Evolutionary conservation across 805 yeast genomes (phyloP).

Genomic region (Myxozyma sirexii): DNA sequence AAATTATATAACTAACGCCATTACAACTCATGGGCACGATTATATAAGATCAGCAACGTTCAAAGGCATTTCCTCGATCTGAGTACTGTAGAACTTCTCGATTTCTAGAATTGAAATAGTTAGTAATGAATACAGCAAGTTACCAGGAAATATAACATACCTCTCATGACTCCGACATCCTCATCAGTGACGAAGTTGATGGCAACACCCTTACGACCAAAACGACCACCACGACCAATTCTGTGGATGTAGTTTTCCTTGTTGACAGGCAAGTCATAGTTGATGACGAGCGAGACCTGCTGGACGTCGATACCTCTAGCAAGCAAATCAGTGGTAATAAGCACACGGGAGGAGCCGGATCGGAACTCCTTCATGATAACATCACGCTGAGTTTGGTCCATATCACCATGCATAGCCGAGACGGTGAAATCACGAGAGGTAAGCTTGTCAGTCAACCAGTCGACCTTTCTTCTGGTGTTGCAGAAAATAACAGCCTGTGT

Average conservation of each 20-base stretch:
- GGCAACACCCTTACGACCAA: slow-evolving; percentile 98
- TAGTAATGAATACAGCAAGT: neutral
- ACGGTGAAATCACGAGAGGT: slow-evolving; percentile 84
- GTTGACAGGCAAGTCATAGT: slow-evolving; percentile 91
- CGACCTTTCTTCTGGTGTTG: slow-evolving; percentile 94
- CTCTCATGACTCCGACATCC: slow-evolving; percentile 74
- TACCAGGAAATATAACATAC: slow-evolving; percentile 55
- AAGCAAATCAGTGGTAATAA: slow-evolving; percentile 95
- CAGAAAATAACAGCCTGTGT: slow-evolving; percentile 98
- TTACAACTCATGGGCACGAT: slow-evolving; percentile 15
- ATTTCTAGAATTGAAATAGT: slow-evolving; percentile 47
- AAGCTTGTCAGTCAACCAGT: slow-evolving; percentile 81
- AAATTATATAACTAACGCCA: neutral
- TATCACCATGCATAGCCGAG: slow-evolving; percentile 94
- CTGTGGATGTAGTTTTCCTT: slow-evolving; percentile 96
- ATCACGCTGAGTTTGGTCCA: slow-evolving; percentile 94
- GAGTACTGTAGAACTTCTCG: slow-evolving; percentile 84
- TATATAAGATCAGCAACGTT: slow-evolving; percentile 56
- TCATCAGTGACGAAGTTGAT: slow-evolving; percentile 86
- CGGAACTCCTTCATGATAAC: slow-evolving; percentile 94
- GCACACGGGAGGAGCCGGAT: slow-evolving; percentile 86
- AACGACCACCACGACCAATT: slow-evolving; percentile 97
- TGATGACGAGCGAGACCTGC: slow-evolving; percentile 93
- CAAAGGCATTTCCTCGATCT: slow-evolving; percentile 90
- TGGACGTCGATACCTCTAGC: slow-evolving; percentile 99